Evolutionary conservation across 495 filamentous ascomycete species (phyloP), one percentile per base, ranked within the genome.

Genomic region (Penicillium paxilli): DNA sequence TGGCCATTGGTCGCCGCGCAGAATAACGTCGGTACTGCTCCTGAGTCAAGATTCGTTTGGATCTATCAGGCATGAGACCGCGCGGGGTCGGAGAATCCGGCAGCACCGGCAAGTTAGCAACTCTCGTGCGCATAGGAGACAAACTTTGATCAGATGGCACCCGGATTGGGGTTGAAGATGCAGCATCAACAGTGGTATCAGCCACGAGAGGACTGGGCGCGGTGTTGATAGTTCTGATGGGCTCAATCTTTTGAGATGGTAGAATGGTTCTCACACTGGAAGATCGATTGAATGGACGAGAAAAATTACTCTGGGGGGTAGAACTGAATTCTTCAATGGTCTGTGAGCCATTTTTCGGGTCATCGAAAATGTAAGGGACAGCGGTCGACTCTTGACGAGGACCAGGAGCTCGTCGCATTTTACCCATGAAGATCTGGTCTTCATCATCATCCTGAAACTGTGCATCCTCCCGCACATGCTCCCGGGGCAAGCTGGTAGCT

Each of bases 391-490:
- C 25, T n/a, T 53, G 40, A 19, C 26, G 41, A 1, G 55, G 41
- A 14, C 37, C 17, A 21, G 35, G 48, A 10, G 38, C 30, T 51
- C 38, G 51, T 17, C 47, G 59, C 5, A 59, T 30, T 9, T 63
- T 49, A 0, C 44, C 41, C 22, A 49, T 60, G 20, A 69, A 53
- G 9, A 59, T 25, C 21, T n/a, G n/a, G n/a, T 60, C 44, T 25
- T 66, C 58, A 8, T 66, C 59, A 28, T 87, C 81, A 24, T 74
- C 77, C 23, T 77, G 63, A 41, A 83, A 83, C 42, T 88, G 84
- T 1, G 86, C 79, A 26, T 70, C 51, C 66, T 90, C 87, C 12
- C 84, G 73, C 46, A 84, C 59, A 63, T 89, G 87, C 0, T 80
- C 73, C 63, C 46, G 77, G 11, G 45, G 51, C 20, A 67, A 62